Percentiles rank a stretch among this genome's conserved stretches.
These are phyloP conservation scores for Suillus alpinus DNA, from an alignment of 768 basidiomycete genomes.

Conservation along the genomic window DNA sequence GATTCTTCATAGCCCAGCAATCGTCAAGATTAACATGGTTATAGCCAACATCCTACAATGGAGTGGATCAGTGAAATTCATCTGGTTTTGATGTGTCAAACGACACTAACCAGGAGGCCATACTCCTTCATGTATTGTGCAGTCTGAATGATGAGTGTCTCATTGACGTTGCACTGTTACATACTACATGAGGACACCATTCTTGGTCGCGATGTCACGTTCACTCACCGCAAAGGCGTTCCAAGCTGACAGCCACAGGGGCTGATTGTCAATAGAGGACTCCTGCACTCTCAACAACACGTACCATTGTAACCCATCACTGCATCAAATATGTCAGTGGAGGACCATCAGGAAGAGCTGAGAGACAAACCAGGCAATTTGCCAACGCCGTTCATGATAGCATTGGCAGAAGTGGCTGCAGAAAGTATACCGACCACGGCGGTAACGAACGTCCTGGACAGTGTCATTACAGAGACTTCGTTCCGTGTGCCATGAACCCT, in stretches of 20 bases:
- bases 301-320: constrained; percentile 32
- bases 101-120: constrained; percentile 42
- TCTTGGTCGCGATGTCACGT: not conserved
- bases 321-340: constrained; percentile 12
- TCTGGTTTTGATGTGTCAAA: not conserved
- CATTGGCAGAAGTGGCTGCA: constrained; percentile 11
- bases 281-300: not conserved
- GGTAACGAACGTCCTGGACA: constrained; percentile 6
- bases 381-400: constrained; percentile 28
- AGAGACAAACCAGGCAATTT: constrained; percentile 27
- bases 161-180: constrained; percentile 54
- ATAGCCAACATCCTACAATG: constrained; percentile 51
- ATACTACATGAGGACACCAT: constrained; percentile 2
- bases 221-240: constrained; percentile 57
- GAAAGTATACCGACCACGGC: constrained; percentile 12
- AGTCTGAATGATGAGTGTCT: constrained; percentile 47
- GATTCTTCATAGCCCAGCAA: constrained; percentile 57
- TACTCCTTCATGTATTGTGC: constrained; percentile 50
- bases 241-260: constrained; percentile 46
- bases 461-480: constrained; percentile 10
- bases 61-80: constrained; percentile 8
- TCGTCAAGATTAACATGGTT: constrained; percentile 61
- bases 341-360: not conserved
- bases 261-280: not conserved
- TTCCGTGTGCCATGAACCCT: not conserved